Conservation (phyloP, 2,329 filamentous ascomycete genomes). For the Paraconiothyrium brasiliense region DNA sequence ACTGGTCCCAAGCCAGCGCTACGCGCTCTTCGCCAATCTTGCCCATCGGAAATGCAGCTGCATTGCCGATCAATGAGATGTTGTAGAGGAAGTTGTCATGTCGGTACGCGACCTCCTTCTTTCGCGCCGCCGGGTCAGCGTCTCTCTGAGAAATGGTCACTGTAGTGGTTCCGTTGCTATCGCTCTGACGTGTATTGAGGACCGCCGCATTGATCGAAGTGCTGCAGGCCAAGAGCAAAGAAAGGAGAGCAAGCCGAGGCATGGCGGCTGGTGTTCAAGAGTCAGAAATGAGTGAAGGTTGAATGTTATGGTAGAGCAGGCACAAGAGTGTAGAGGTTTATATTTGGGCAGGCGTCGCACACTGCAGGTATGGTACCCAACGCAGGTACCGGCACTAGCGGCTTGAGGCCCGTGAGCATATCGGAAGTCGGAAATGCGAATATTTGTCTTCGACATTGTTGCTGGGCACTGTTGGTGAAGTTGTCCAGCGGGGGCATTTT, state of each 20-base stretch:
- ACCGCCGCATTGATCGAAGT: constrained; percentile 9
- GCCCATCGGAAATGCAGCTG: constrained; percentile 15
- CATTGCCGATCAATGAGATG: constrained; percentile 15
- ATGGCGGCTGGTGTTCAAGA: neutral
- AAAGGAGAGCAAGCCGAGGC: constrained; percentile 8
- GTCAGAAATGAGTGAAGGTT: neutral
- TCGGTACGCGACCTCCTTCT: constrained; percentile 12
- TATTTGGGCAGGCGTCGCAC: neutral
- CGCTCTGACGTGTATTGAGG: constrained; percentile 13
- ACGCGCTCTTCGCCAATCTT: constrained; percentile 14
- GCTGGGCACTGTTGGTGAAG: neutral
- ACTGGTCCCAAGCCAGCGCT: constrained; percentile 15
- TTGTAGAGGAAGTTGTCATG: constrained; percentile 17
- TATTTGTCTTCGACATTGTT: neutral
- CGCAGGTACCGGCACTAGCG: neutral
- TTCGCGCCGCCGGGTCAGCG: neutral
- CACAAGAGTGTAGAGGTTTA: neutral
- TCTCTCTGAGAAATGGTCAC: constrained; percentile 13
- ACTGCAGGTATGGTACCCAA: neutral
- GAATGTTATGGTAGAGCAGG: neutral
- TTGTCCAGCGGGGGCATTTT: neutral
- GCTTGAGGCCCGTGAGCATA: neutral
- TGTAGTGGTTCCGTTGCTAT: constrained; percentile 12
- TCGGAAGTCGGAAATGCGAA: neutral
- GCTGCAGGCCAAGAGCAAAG: constrained; percentile 10